phyloP scores from a whole-genome alignment of 805 yeast species.

The Scheffersomyces stipitis region DNA sequence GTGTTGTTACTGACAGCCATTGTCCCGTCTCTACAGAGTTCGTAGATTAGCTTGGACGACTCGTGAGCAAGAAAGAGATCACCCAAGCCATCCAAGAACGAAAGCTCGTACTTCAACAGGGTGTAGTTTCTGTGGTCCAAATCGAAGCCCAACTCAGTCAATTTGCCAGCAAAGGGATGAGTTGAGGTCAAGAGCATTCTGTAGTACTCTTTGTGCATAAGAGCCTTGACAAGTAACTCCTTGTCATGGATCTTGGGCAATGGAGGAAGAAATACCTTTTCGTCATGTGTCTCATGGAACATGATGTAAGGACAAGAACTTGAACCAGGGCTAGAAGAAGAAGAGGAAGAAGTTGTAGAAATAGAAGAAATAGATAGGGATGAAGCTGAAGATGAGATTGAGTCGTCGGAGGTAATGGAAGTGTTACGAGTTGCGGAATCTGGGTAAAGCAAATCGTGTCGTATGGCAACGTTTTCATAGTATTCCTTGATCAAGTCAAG shows the following conservation, averaged over 20 bases:
- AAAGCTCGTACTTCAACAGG: conserved; percentile 32
- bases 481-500: conserved; percentile 23
- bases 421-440: conserved; percentile 5
- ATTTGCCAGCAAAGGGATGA: conserved; percentile 24
- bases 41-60: conserved; percentile 33
- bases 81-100: conserved; percentile 42
- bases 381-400: neutral
- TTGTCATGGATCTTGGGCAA: conserved; percentile 32
- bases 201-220: conserved; percentile 39
- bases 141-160: conserved; percentile 17
- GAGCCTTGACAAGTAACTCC: conserved; percentile 30
- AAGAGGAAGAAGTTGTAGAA: no score
- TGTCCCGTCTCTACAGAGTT: conserved; percentile 16
- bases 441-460: conserved; percentile 22
- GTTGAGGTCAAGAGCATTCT: conserved; percentile 25
- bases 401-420: no score
- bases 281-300: conserved; percentile 22
- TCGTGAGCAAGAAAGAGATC: conserved; percentile 40
- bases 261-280: conserved; percentile 29
- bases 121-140: conserved; percentile 18
- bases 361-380: no score
- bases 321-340: conserved; percentile 1
- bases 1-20: conserved; percentile 12
- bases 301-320: no score
- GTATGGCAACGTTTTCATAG: conserved; percentile 22